Evolutionary conservation across 108 stramenopile genomes (phyloP), one percentile per base, ranked within the genome.

Genomic region (Nannochloropsis oceanica): DNA sequence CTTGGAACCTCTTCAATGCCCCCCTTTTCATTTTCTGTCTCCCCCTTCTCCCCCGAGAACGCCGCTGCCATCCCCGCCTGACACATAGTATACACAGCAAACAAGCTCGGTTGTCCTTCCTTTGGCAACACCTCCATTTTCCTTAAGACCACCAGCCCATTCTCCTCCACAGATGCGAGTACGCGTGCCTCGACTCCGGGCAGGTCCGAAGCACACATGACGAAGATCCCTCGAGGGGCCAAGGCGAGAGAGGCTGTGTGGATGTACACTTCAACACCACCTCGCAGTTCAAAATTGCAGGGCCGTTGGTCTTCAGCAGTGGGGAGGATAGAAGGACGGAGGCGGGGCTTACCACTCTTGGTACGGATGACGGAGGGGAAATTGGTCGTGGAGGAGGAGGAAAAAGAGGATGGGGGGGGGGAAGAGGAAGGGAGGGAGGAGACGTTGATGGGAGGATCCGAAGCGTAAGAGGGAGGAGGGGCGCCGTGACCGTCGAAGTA

Each of bases 261-360:
- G 80, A 92, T 93, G 83, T 94, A 94, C 0, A 89, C 93, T 82
- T 94, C 93, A 34, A 94, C 89, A 20, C 93, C 93, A 25, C 93
- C 93, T 14, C 93, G 92, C 80, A 94, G 93, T 89, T 94, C 93
- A 80, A 92, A 94, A 26, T 73, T 93, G 92, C 89, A 90, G 89
- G 20, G 89, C 88, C 9, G 92, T 91, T 27, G 93, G 93, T 92
- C 93, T 92, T 14, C 93, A 92, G 18, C 93, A 92, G 59, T 92
- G 91, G 26, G 85, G 82, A 14, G 10, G 82, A 85, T 8, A 90
- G 86, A 22, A 82, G 82, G 24, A 82, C 90, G 46, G 50, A 43
- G 7, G 44, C 79, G 80, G 81, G 43, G 27, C 44, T 27, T 83
- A 42, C 83, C 50, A 43, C 79, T 34, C 27, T 92, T 85, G 59